Base-by-base conservation (phyloP, 176 grass and related monocot species). In the Aegilops speltoides region DNA sequence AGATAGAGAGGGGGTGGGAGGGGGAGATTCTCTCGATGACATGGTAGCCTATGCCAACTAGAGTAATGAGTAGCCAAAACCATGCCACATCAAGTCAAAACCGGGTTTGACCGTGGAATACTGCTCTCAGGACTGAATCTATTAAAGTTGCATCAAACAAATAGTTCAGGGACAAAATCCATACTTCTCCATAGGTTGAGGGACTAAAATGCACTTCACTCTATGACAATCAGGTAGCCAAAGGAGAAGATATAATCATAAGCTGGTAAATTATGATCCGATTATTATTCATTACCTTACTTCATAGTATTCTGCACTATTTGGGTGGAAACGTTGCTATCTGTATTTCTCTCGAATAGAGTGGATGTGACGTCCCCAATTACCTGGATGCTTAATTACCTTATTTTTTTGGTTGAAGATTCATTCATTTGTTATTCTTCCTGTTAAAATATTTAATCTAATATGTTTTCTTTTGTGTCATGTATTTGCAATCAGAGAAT, bases 401-500 rank as follows among this genome's bases (percentile, higher is more conserved):
- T 45, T 68, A 79, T 10, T 79, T 62, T 79, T 62, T 78, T 76
- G 13, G 28, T 19, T 19, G 7, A 74, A 60, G 15, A 19, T 19
- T 20, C 24, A 33, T n/a, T 74, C 16, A 57, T 22, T 22, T 57
- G 22, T 41, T 41, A 72, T 3, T 63, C 26, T n/a, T 73, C 3
- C 15, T 40, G 0, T n/a, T 28, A 9, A 20, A 22, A 1, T 33
- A 54, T 73, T 46, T 31, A 48, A 20, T 8, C 10, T 70, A 37
- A 82, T 38, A 68, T 86, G 17, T 45, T 5, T 7, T 17, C 52
- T 38, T 7, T 11, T 64, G 20, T 17, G 54, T 22, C 52, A n/a
- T 86, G 17, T 86, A 45, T 25, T 2, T 82, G 70, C 22, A 84
- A 90, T 73, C 70, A 95, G 93, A 60, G 77, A 82, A 7, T 95